Evolutionary conservation across 192 early-diverging fungal genomes (phyloP), one percentile per base, ranked within the genome.

Genomic region (Rhizophagus sp.): DNA sequence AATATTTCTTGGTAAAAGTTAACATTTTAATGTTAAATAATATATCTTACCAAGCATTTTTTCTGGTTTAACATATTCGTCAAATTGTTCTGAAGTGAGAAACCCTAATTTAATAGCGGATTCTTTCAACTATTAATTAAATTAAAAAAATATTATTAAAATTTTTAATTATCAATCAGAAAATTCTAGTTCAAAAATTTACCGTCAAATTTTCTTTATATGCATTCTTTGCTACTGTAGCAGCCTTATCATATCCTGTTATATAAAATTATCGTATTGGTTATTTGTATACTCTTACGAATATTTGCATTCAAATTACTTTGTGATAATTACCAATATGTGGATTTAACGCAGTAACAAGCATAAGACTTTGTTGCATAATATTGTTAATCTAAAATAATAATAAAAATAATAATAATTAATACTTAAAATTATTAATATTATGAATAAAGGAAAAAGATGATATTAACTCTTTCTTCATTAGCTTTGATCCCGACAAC

Each of bases 301-400:
- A 30, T 12, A 25, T 17, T 65, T 67, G 0, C 2, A 30, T 33
- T 6, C 33, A 33, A 67, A 83, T 41, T 41, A 41, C 39, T 41
- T 36, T 41, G 5, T 41, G 39, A 41, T 83, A 73, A 65, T 84
- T 82, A 82, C 97, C 98, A 88, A 99, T 98, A 82, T 98, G 89
- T 44, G 96, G 96, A 91, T 99, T 99, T 61, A 99, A 89, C 24
- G 98, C 97, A 74, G 98, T 99, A 68, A 99, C 98, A 81, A 99
- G 91, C 98, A 99, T 98, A 73, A 98, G 88, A 52, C 92, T 95
- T 87, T 98, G 94, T 74, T 98, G 90, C 87, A 98, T 91, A 82
- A 97, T 90, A 68, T 84, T 84, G 61, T 90, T 88, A 87, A 99
- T 98, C 81, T 93, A 39, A 22, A 44, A 24, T 27, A 25, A 47